A percentile compares a stretch with the other conserved stretches of the same genome.
These are phyloP conservation scores for Diutina sp. DNA, from an alignment of 1,139 yeast genomes.

Conservation along the genomic window DNA sequence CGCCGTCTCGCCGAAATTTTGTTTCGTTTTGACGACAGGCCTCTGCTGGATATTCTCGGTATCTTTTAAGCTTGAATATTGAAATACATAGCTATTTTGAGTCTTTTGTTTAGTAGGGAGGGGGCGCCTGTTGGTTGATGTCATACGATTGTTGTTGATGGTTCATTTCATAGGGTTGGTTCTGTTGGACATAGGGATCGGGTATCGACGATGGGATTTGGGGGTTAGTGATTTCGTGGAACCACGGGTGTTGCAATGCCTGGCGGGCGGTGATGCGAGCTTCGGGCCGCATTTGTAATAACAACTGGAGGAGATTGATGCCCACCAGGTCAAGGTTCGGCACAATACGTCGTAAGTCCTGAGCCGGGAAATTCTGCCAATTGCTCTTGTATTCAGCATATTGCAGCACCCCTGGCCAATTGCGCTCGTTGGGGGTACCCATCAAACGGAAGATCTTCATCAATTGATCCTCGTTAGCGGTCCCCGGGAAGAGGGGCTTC, in stretches of 20 bases:
- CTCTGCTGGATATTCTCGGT: slow-evolving; percentile 7
- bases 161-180: not conserved
- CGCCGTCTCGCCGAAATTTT: slow-evolving; percentile 10
- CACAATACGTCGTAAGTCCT: slow-evolving; percentile 65
- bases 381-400: slow-evolving; percentile 77
- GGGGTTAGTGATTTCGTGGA: slow-evolving; percentile 45
- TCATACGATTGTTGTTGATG: not conserved
- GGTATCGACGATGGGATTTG: not conserved
- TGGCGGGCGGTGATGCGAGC: slow-evolving; percentile 82
- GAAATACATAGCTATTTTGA: not conserved
- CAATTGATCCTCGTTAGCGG: slow-evolving; percentile 90
- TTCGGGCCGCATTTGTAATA: slow-evolving; percentile 89
- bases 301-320: slow-evolving; percentile 59
- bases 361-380: slow-evolving; percentile 71
- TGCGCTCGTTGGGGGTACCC: slow-evolving; percentile 94
- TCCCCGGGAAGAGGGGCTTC: slow-evolving; percentile 93
- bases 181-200: not conserved
- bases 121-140: not conserved
- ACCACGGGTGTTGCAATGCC: slow-evolving; percentile 93
- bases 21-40: slow-evolving; percentile 10
- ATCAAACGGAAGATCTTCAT: slow-evolving; percentile 76
- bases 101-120: not conserved
- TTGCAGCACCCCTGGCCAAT: slow-evolving; percentile 90
- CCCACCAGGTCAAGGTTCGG: slow-evolving; percentile 76
- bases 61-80: not conserved